These are phyloP conservation scores for Myxozyma sirexii DNA, from an alignment of 805 yeast genomes.

Conservation along the genomic window DNA sequence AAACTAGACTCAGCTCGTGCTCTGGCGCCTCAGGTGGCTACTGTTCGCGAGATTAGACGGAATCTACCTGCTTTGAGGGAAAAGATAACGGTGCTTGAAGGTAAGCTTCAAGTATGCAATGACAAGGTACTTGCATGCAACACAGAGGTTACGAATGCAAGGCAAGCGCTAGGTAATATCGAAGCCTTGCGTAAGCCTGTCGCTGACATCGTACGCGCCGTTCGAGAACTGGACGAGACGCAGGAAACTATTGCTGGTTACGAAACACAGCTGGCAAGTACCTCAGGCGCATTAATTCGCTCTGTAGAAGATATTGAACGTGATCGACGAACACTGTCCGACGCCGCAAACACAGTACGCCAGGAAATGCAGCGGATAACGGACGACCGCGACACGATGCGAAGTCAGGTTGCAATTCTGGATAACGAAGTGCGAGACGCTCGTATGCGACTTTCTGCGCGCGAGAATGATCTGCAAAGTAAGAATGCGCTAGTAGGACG, in stretches of 20 bases:
- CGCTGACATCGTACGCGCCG: slow-evolving; percentile 38
- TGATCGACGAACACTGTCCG: slow-evolving; percentile 43
- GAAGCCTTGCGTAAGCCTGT: slow-evolving; percentile 41
- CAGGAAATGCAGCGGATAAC: slow-evolving; percentile 39
- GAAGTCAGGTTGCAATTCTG: slow-evolving; percentile 50
- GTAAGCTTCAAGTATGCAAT: background rate
- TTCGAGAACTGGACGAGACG: slow-evolving; percentile 38
- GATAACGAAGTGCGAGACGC: slow-evolving; percentile 59
- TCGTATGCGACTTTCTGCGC: slow-evolving; percentile 53
- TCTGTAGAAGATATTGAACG: slow-evolving; percentile 33
- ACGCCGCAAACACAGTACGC: slow-evolving; percentile 49
- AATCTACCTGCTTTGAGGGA: background rate
- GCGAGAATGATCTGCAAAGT: slow-evolving; percentile 57
- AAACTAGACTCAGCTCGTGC: slow-evolving; percentile 8
- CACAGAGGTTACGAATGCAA: slow-evolving; percentile 15
- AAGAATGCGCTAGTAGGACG: slow-evolving; percentile 41
- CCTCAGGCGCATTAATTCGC: slow-evolving; percentile 20
- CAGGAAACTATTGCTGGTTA: slow-evolving; percentile 36
- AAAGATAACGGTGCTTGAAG: slow-evolving; percentile 26
- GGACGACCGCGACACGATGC: slow-evolving; percentile 51
- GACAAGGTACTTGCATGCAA: slow-evolving; percentile 8
- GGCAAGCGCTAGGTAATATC: slow-evolving; percentile 32
- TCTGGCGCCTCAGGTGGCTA: slow-evolving; percentile 4
- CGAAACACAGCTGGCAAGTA: slow-evolving; percentile 38
- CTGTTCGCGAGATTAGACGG: background rate